Evolutionary conservation across 345 rosid species (phyloP).

Genomic region (Eucalyptus camaldulensis): DNA sequence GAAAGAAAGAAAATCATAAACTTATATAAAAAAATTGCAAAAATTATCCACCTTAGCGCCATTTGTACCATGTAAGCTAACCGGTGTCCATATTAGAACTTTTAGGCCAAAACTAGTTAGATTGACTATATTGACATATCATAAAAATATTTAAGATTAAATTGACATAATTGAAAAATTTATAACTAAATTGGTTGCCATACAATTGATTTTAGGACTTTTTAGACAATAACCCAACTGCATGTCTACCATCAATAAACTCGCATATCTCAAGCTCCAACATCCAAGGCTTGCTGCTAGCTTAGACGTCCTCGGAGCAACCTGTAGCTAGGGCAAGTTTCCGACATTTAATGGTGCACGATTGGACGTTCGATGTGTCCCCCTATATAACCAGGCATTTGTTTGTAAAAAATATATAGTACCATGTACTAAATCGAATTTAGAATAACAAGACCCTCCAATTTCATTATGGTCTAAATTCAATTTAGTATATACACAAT

Average conservation of each 20-base stretch:
- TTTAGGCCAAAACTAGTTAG: neutral
- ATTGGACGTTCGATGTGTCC: neutral
- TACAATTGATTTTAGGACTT: neutral
- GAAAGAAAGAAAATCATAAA: neutral
- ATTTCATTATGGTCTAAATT: neutral
- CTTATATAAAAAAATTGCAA: neutral
- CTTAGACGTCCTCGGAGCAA: neutral
- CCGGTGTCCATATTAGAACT: rapidly evolving
- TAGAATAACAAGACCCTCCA: neutral
- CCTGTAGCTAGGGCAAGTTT: neutral
- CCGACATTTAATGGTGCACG: neutral
- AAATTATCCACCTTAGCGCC: neutral
- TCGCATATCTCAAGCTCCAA: neutral
- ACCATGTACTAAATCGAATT: neutral
- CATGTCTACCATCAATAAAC: neutral
- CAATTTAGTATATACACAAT: neutral
- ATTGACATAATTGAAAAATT: neutral
- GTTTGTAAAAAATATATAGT: neutral
- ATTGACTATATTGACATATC: neutral
- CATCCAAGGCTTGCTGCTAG: neutral
- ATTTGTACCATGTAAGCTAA: neutral
- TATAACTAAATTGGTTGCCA: neutral
- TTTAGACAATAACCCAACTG: neutral
- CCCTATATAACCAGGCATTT: neutral
- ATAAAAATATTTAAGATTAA: neutral